Conservation (phyloP, 768 basidiomycete genomes). For the Mycena haematopus region DNA sequence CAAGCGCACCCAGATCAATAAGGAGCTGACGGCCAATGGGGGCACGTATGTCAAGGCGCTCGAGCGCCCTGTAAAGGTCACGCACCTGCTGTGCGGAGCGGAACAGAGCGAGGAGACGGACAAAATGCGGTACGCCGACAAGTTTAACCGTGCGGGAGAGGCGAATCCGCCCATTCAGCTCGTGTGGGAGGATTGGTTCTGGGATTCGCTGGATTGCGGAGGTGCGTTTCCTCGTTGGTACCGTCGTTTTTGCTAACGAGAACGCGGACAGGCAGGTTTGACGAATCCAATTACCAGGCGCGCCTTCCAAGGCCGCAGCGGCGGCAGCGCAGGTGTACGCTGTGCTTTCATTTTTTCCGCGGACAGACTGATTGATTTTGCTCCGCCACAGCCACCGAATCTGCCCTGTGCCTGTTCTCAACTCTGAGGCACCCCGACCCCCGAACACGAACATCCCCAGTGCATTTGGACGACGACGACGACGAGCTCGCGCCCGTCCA, state of each 20-base stretch:
- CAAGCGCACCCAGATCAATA: conserved; percentile 67
- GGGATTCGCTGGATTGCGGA: conserved; percentile 85
- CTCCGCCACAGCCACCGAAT: conserved; percentile 30
- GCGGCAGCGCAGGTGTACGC: conserved; percentile 55
- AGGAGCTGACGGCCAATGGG: conserved; percentile 60
- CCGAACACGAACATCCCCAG: conserved; percentile 3
- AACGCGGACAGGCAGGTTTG: conserved; percentile 59
- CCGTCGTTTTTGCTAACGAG: conserved; percentile 14
- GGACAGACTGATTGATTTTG: not conserved
- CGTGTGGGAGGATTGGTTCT: conserved; percentile 97
- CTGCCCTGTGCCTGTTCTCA: conserved; percentile 29
- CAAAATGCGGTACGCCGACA: conserved; percentile 51
- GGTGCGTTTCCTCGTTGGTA: conserved; percentile 49
- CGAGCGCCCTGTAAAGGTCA: conserved; percentile 79
- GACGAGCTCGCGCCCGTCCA: conserved; percentile 56
- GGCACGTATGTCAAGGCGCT: conserved; percentile 79
- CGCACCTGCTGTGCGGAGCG: conserved; percentile 83
- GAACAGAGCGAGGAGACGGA: conserved; percentile 60
- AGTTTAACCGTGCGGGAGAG: conserved; percentile 73
- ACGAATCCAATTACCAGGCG: conserved; percentile 66
- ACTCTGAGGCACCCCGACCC: not conserved
- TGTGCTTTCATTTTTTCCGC: not conserved
- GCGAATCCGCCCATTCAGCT: conserved; percentile 66
- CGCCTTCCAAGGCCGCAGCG: conserved; percentile 66
- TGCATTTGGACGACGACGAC: conserved; percentile 37